Percentiles rank a stretch among this genome's conserved stretches.
Evolutionary conservation across 352 stramenopile species (phyloP).

Genomic region (Elongisporangium undulatum): DNA sequence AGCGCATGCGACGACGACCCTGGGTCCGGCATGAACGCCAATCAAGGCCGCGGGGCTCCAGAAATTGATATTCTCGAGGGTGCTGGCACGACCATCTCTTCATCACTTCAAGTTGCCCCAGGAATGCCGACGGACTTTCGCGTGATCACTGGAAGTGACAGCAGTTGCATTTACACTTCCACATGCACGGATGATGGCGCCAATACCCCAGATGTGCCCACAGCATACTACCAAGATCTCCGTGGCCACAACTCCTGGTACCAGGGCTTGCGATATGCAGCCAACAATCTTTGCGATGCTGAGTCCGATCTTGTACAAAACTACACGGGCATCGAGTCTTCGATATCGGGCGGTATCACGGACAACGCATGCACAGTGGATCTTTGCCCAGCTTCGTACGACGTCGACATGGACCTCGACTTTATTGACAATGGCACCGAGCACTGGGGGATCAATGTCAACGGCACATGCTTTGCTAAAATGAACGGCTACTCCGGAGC

Average conservation of each 20-base stretch:
- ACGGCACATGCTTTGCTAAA: constrained; percentile 44
- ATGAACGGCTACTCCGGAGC: constrained; percentile 59
- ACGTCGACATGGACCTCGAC: constrained; percentile 43
- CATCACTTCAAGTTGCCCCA: constrained; percentile 86
- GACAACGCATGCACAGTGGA: constrained; percentile 37
- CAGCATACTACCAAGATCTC: constrained; percentile 28
- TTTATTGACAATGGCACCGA: constrained; percentile 26
- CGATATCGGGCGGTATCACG: constrained; percentile 33
- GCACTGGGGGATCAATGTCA: constrained; percentile 45
- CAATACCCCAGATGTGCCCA: constrained; percentile 37
- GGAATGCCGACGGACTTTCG: constrained; percentile 60
- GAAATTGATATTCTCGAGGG: constrained; percentile 97
- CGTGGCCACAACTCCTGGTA: constrained; percentile 70
- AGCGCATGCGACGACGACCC: constrained; percentile 89
- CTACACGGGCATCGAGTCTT: constrained; percentile 31
- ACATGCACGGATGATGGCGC: constrained; percentile 35
- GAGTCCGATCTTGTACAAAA: constrained; percentile 19
- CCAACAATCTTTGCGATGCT: constrained; percentile 51
- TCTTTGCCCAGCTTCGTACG: constrained; percentile 40
- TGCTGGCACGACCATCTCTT: constrained; percentile 73
- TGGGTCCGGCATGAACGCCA: constrained; percentile 88
- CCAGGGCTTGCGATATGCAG: constrained; percentile 45
- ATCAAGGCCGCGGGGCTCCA: constrained; percentile 88
- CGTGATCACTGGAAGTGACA: constrained; percentile 20
- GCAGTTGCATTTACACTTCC: constrained; percentile 35